These are phyloP conservation scores for Paspalum vaginatum DNA, from an alignment of 176 grass and related monocot genomes.

Conservation along the genomic window DNA sequence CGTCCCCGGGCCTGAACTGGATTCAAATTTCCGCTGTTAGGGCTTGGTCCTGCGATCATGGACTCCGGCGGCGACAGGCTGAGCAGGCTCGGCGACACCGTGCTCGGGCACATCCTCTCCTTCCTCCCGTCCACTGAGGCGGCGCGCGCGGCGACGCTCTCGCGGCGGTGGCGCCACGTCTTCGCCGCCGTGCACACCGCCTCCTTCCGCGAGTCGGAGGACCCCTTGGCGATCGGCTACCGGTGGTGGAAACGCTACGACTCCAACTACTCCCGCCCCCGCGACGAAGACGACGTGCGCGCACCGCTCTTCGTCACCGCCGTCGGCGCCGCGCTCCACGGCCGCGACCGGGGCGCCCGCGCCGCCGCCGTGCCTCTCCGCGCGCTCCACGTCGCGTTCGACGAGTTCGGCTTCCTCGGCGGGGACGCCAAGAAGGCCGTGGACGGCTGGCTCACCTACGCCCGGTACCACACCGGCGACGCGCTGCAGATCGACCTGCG, in stretches of 20 bases:
- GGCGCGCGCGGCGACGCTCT: not conserved
- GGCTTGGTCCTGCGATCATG: no score
- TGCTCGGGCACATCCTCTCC: conserved; percentile 21
- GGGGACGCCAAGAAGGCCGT: not conserved
- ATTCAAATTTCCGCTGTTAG: not conserved
- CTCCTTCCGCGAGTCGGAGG: not conserved
- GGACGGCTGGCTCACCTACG: conserved; percentile 3
- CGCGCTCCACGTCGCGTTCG: conserved; percentile 15
- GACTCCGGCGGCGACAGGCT: not conserved
- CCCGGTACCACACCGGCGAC: not conserved
- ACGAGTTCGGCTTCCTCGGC: not conserved
- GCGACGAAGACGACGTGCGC: not conserved
- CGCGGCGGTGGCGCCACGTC: conserved; percentile 20
- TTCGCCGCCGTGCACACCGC: conserved; percentile 13
- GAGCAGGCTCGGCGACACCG: not conserved
- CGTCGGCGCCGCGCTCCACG: not conserved
- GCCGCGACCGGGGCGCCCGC: not conserved
- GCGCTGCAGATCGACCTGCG: not conserved
- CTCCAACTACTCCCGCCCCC: no score
- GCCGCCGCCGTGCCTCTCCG: not conserved
- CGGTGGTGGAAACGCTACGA: no score
- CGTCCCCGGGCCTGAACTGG: not conserved
- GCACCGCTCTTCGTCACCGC: not conserved
- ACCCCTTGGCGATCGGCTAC: not conserved
- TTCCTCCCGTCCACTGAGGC: conserved; percentile 2